Conservation (phyloP, 257 asterid genomes). For the Nyctanthes arbortristis region DNA sequence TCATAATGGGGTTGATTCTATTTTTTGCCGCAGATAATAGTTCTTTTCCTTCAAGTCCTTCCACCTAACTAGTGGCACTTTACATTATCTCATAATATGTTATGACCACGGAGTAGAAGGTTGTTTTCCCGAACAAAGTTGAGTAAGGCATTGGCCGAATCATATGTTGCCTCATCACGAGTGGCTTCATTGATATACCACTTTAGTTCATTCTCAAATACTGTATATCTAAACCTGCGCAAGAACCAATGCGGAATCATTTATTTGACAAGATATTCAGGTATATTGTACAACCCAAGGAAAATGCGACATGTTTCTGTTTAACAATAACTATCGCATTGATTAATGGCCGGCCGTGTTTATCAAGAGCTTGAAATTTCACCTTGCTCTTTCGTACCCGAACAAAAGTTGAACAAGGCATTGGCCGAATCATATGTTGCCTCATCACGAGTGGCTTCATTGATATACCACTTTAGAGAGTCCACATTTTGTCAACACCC, state of each 20-base stretch:
- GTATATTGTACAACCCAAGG: slow-evolving; percentile 28
- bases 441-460: too few species aligned
- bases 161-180: slow-evolving; percentile 16
- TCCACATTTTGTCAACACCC: too few species aligned
- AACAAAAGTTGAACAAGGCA: too few species aligned
- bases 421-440: too few species aligned
- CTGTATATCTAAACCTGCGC: slow-evolving; percentile 32
- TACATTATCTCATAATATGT: slow-evolving; percentile 27
- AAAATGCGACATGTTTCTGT: slow-evolving; percentile 25
- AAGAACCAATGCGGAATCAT: slow-evolving; percentile 26
- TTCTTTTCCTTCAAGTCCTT: neutral
- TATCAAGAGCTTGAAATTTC: too few species aligned
- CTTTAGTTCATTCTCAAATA: slow-evolving; percentile 35
- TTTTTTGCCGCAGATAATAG: neutral
- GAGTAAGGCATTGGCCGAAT: slow-evolving; percentile 24
- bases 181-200: too few species aligned
- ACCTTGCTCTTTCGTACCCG: slow-evolving; percentile 36
- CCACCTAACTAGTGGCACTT: slow-evolving; percentile 6
- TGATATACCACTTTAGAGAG: too few species aligned
- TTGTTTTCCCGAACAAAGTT: slow-evolving; percentile 9
- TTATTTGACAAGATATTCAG: slow-evolving; percentile 6
- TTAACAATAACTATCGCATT: slow-evolving; percentile 27
- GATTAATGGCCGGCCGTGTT: slow-evolving; percentile 12
- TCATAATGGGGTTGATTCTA: slow-evolving; percentile 19
- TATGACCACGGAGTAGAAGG: slow-evolving; percentile 36